Evolutionary conservation across 225 moss, liverwort and hornwort genomes (phyloP).

Genomic region (Pseudoscleropodium purum): DNA sequence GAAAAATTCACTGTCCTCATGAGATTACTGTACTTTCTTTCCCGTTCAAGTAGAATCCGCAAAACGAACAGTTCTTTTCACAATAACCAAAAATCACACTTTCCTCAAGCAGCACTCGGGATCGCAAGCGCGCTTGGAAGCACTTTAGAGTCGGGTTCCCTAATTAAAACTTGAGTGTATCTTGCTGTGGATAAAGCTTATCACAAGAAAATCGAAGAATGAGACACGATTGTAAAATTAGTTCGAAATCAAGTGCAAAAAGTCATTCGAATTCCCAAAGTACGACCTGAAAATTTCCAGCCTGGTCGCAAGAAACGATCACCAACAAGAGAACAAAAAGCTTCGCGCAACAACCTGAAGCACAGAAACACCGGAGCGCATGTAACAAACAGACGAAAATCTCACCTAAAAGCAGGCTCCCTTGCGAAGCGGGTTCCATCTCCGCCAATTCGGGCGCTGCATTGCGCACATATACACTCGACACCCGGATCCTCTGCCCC

Average conservation of each 20-base stretch:
- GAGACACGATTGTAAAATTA: neutral
- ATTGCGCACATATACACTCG: constrained; percentile 38
- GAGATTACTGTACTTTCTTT: neutral
- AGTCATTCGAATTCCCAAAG: neutral
- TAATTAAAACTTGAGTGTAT: neutral
- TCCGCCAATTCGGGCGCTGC: constrained; percentile 67
- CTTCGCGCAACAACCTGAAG: neutral
- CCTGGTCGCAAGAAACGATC: neutral
- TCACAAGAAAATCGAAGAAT: neutral
- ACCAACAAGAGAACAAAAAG: neutral
- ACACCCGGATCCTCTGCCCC: constrained; percentile 1
- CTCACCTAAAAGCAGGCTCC: constrained; percentile 73
- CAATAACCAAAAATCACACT: neutral
- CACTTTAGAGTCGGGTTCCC: neutral
- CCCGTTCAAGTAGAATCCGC: neutral
- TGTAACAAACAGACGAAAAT: neutral
- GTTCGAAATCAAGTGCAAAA: neutral
- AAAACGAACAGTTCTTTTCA: neutral
- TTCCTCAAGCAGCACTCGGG: neutral
- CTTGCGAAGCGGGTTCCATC: constrained; percentile 78
- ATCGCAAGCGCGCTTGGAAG: neutral
- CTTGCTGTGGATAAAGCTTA: neutral
- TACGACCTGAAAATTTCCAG: neutral
- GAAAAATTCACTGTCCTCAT: neutral
- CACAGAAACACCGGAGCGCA: neutral